phyloP scores from a whole-genome alignment of 495 filamentous ascomycete species.

The Cercophora sp. region DNA sequence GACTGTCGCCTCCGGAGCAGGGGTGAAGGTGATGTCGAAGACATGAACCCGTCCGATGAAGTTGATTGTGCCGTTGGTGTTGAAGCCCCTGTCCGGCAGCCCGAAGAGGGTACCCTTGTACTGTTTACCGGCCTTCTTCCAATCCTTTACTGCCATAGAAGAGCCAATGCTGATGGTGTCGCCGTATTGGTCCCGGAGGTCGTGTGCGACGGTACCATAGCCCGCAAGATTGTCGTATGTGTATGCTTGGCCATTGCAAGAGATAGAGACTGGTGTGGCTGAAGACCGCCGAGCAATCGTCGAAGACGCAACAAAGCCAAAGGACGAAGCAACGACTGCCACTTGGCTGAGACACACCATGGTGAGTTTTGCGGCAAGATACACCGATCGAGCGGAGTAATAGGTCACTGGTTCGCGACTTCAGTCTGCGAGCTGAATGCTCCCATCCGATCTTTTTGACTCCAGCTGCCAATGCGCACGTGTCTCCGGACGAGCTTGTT shows the following conservation, averaged over 20 bases:
- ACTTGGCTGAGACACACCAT: too few relatives aligned
- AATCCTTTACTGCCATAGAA: conserved; percentile 63
- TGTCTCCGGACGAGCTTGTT: too few relatives aligned
- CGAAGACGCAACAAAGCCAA: too few relatives aligned
- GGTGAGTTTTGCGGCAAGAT: too few relatives aligned
- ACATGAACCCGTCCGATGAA: conserved; percentile 72
- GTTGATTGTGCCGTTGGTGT: conserved; percentile 71
- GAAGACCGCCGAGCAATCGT: too few relatives aligned
- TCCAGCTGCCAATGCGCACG: too few relatives aligned
- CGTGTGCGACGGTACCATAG: conserved; percentile 57
- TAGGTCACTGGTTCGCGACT: too few relatives aligned
- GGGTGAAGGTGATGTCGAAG: conserved; percentile 57
- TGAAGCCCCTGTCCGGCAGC: conserved; percentile 73
- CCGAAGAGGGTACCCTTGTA: conserved; percentile 64
- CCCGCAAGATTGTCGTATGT: conserved; percentile 67
- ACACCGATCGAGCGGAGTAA: too few relatives aligned
- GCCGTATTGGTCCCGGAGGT: conserved; percentile 64
- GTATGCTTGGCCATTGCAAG: conserved; percentile 61
- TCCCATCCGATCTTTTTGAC: too few relatives aligned
- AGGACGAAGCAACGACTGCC: too few relatives aligned
- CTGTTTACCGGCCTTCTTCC: conserved; percentile 53
- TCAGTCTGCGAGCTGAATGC: too few relatives aligned
- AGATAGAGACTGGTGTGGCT: background rate
- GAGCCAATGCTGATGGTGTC: conserved; percentile 72
- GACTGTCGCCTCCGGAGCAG: conserved; percentile 48